Percentiles rank a stretch among this genome's conserved stretches.
Evolutionary conservation across 257 asterid genomes (phyloP).

Genomic region (Rauvolfia tetraphylla): DNA sequence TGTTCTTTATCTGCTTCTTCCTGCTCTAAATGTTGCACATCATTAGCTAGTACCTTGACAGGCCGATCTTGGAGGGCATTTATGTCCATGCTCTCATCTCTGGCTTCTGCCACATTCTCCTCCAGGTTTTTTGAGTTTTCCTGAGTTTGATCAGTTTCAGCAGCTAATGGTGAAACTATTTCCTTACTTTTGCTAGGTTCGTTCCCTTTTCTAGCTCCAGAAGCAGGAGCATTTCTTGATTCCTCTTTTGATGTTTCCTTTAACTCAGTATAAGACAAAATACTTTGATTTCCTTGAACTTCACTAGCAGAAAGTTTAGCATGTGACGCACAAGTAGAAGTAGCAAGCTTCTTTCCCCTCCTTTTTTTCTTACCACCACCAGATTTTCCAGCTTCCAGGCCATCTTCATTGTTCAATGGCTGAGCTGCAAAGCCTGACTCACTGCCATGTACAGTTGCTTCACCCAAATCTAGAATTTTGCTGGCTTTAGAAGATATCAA

Average conservation of each 20-base stretch:
- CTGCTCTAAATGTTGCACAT: conserved; percentile 18
- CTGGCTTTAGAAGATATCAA: conserved; percentile 6
- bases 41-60: conserved; percentile 23
- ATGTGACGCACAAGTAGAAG: conserved; percentile 10
- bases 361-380: conserved; percentile 17
- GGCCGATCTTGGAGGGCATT: conserved; percentile 20
- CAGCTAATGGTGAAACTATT: conserved; percentile 19
- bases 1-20: conserved; percentile 11
- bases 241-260: conserved; percentile 20
- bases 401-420: conserved; percentile 15
- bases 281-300: conserved; percentile 25
- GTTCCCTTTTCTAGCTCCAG: conserved; percentile 21
- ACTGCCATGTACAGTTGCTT: not conserved
- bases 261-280: conserved; percentile 11
- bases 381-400: conserved; percentile 7
- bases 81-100: conserved; percentile 11
- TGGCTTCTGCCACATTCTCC: conserved; percentile 4
- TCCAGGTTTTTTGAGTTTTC: conserved; percentile 15
- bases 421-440: not conserved
- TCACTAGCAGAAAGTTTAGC: conserved; percentile 19
- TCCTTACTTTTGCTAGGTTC: conserved; percentile 19
- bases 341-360: conserved; percentile 12
- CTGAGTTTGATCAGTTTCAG: conserved; percentile 12
- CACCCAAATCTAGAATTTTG: conserved; percentile 5
- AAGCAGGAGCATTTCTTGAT: conserved; percentile 23